Conservation (phyloP, 179 eudicot genomes). For the Nepenthes alata region DNA sequence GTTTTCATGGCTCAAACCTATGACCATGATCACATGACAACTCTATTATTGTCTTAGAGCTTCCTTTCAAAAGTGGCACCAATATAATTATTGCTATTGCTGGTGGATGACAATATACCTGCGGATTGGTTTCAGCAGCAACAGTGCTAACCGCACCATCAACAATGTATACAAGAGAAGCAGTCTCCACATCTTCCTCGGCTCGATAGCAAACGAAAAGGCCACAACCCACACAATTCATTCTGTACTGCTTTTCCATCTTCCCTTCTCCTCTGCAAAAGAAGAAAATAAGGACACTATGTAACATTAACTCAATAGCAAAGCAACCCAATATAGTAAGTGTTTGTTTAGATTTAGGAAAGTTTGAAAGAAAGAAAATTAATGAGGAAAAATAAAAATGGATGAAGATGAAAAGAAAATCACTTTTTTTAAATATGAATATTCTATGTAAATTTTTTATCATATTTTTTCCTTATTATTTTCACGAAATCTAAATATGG, state of each 20-base stretch:
- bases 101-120: constrained; percentile 27
- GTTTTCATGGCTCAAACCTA: too few species aligned
- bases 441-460: too few species aligned
- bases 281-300: background rate
- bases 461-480: too few species aligned
- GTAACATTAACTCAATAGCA: background rate
- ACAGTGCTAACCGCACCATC: constrained; percentile 89
- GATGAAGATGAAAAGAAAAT: too few species aligned
- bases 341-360: too few species aligned
- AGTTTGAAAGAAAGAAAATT: too few species aligned
- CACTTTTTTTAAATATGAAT: too few species aligned
- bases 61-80: background rate
- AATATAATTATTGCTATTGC: background rate
- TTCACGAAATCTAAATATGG: too few species aligned
- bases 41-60: background rate
- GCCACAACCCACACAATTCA: constrained; percentile 86
- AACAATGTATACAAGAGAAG: constrained; percentile 59
- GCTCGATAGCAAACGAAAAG: constrained; percentile 92
- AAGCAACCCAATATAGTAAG: too few species aligned
- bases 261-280: constrained; percentile 80
- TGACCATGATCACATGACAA: too few species aligned
- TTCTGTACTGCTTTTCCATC: constrained; percentile 79
- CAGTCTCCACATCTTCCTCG: constrained; percentile 73
- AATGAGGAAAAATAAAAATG: too few species aligned
- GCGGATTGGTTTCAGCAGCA: constrained; percentile 97